phyloP scores from a whole-genome alignment of 768 basidiomycete genomes.

The Collybia sordida region DNA sequence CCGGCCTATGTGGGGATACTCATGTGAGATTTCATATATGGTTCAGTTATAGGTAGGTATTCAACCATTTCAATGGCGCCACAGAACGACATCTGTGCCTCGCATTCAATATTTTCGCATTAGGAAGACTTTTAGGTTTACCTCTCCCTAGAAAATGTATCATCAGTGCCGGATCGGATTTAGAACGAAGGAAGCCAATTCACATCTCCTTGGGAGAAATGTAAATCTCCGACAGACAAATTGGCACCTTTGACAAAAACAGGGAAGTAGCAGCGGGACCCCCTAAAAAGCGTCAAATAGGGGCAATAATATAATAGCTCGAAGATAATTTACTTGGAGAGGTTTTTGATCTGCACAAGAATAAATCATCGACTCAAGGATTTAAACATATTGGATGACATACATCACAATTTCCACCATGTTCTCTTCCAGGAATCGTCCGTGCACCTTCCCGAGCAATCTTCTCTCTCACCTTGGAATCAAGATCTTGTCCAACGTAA shows the following conservation, averaged over 20 bases:
- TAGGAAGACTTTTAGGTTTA: slow-evolving; percentile 19
- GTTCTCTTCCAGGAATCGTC: slow-evolving; percentile 76
- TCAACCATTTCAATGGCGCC: slow-evolving; percentile 76
- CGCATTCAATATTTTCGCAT: neutral
- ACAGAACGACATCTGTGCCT: slow-evolving; percentile 61
- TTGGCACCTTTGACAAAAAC: slow-evolving; percentile 78
- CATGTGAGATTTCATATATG: neutral
- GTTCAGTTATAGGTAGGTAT: neutral
- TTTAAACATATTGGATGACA: slow-evolving; percentile 15
- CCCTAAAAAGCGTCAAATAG: slow-evolving; percentile 29
- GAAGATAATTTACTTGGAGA: slow-evolving; percentile 47
- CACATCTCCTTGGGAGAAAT: slow-evolving; percentile 79
- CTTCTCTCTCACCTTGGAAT: slow-evolving; percentile 43
- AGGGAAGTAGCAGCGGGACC: slow-evolving; percentile 74
- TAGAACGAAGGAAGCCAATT: slow-evolving; percentile 3
- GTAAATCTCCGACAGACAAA: slow-evolving; percentile 75
- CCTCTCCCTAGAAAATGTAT: slow-evolving; percentile 49
- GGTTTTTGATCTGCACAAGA: slow-evolving; percentile 62
- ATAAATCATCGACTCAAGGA: neutral
- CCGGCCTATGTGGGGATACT: slow-evolving; percentile 45
- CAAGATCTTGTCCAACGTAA: slow-evolving; percentile 69
- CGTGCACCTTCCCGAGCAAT: slow-evolving; percentile 68
- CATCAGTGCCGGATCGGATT: neutral
- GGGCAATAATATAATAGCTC: neutral
- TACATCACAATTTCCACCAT: slow-evolving; percentile 78